Conservation (phyloP, 1,284 basidiomycete species). For the Gymnopus androsaceus region DNA sequence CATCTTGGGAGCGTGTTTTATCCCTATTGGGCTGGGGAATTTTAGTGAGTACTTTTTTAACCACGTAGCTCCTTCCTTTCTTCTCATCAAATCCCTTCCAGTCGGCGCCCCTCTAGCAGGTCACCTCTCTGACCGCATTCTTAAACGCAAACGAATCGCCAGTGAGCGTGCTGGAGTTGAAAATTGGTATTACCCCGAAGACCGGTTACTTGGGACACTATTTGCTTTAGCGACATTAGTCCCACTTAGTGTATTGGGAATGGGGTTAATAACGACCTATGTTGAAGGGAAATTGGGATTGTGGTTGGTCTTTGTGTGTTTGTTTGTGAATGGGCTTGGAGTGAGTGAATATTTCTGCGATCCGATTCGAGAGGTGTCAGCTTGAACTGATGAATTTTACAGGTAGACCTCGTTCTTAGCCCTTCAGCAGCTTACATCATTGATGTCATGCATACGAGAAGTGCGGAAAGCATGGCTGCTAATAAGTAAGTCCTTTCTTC, state of each 20-base stretch:
- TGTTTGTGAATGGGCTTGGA: conserved; percentile 53
- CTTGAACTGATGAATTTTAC: too few species aligned
- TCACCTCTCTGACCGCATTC: conserved; percentile 49
- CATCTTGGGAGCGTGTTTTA: conserved; percentile 60
- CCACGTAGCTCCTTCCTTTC: background rate
- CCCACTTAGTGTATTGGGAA: conserved; percentile 18
- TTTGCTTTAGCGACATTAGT: conserved; percentile 47
- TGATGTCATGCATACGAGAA: conserved; percentile 52
- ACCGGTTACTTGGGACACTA: conserved; percentile 53
- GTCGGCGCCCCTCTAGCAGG: conserved; percentile 59
- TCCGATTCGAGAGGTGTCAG: background rate
- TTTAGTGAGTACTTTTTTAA: conserved; percentile 42
- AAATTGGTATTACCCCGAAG: conserved; percentile 63
- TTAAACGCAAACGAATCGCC: conserved; percentile 50
- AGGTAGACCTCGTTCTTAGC: conserved; percentile 50
- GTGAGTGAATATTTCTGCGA: conserved; percentile 31
- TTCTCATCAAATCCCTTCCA: too few species aligned
- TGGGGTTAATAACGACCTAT: conserved; percentile 28
- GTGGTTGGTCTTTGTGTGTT: conserved; percentile 39
- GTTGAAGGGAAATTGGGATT: conserved; percentile 44
- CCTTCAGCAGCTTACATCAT: conserved; percentile 58
- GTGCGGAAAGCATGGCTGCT: conserved; percentile 55
- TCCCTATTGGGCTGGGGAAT: conserved; percentile 63
- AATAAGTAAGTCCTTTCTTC: conserved; percentile 31
- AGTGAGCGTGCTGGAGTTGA: too few species aligned